Evolutionary conservation across 306 rosid species (phyloP).

Genomic region (Abrus pulchellus): DNA sequence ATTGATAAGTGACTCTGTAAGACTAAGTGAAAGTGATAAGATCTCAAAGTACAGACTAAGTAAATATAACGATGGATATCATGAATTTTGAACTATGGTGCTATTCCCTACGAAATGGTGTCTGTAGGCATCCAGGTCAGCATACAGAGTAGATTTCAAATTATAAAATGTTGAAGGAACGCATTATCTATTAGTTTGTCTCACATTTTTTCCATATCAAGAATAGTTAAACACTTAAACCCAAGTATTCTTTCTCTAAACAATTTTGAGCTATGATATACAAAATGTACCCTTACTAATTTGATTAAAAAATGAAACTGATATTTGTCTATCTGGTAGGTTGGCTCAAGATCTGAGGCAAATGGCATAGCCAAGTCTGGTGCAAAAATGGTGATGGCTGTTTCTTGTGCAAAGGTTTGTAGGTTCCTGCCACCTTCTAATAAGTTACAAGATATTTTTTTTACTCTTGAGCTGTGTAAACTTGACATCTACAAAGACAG

Average conservation of each 20-base stretch:
- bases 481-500: neutral
- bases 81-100: conserved; percentile 16
- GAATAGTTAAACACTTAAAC: conserved; percentile 19
- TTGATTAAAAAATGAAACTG: conserved; percentile 41
- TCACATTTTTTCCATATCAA: neutral
- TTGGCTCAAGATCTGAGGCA: conserved; percentile 97
- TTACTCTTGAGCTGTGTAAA: neutral
- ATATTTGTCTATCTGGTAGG: conserved; percentile 60
- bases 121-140: conserved; percentile 14
- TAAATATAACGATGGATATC: neutral
- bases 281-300: conserved; percentile 7
- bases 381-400: conserved; percentile 99
- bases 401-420: conserved; percentile 95
- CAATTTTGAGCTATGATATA: conserved; percentile 15
- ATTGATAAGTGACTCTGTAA: conserved; percentile 24
- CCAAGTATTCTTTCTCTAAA: conserved; percentile 34
- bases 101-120: neutral
- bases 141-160: conserved; percentile 30
- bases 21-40: conserved; percentile 24
- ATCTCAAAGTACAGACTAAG: neutral
- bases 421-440: conserved; percentile 20
- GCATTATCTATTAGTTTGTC: neutral
- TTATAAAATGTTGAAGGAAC: conserved; percentile 34
- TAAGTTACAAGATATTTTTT: conserved; percentile 1
- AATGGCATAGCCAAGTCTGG: conserved; percentile 95